Conservation (phyloP, 176 grass and related monocot species). For the Oryza officinalis region DNA sequence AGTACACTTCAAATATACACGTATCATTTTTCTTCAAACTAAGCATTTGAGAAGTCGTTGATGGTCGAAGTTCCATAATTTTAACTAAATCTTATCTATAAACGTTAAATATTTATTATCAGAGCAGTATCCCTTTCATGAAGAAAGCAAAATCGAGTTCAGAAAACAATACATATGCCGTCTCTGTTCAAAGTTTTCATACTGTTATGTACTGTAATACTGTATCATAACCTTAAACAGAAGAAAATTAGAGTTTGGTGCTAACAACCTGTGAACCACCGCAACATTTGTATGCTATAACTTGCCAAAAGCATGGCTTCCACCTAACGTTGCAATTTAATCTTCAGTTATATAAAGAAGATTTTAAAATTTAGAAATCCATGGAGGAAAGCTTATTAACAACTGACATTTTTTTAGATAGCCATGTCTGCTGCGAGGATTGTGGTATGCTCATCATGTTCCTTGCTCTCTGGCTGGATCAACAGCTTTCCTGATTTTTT, state of each 20-base stretch:
- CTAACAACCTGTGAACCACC: neutral
- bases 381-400: neutral
- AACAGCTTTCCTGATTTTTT: conserved; percentile 27
- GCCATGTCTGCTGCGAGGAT: conserved; percentile 27
- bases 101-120: no score
- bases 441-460: conserved; percentile 45
- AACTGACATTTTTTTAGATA: conserved; percentile 10
- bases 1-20: no score
- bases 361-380: neutral
- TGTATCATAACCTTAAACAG: neutral
- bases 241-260: neutral
- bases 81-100: no score
- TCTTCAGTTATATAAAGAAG: neutral
- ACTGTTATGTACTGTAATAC: neutral
- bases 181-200: neutral
- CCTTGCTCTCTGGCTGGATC: conserved; percentile 7
- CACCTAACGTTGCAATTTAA: neutral
- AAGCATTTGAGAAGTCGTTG: no score
- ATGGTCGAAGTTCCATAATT: no score
- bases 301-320: neutral
- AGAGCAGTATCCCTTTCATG: no score
- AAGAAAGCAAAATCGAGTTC: neutral
- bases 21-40: no score
- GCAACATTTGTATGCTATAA: neutral
- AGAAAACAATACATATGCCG: neutral